phyloP scores from a whole-genome alignment of 805 yeast species.

The Lipomyces kockii region DNA sequence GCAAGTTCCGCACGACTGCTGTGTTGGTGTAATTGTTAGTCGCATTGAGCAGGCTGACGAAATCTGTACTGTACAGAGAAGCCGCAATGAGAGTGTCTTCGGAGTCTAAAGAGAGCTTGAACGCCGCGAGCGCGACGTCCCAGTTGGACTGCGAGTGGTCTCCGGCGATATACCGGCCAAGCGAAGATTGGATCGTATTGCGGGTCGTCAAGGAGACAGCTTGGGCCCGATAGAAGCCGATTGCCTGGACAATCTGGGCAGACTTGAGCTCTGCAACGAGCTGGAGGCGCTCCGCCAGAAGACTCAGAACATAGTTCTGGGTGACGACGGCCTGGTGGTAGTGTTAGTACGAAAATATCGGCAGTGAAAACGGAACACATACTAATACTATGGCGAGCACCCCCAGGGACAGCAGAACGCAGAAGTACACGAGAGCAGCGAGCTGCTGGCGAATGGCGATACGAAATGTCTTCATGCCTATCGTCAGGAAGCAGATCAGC shows the following conservation, averaged over 20 bases:
- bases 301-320: constrained; percentile 55
- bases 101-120: constrained; percentile 67
- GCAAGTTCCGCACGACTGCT: constrained; percentile 15
- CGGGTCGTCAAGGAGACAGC: constrained; percentile 65
- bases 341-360: constrained; percentile 43
- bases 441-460: constrained; percentile 75
- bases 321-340: constrained; percentile 58
- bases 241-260: constrained; percentile 72
- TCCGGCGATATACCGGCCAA: constrained; percentile 71
- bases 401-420: constrained; percentile 66
- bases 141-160: constrained; percentile 60
- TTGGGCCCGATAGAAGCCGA: constrained; percentile 69
- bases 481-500: too few species aligned
- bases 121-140: constrained; percentile 52
- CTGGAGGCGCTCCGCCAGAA: constrained; percentile 71
- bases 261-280: constrained; percentile 83
- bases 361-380: neutral
- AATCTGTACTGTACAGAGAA: constrained; percentile 65
- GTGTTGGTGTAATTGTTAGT: constrained; percentile 50
- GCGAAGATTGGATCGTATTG: constrained; percentile 62
- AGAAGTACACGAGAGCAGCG: constrained; percentile 64
- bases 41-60: constrained; percentile 53
- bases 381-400: constrained; percentile 72
- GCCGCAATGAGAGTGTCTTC: constrained; percentile 68
- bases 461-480: constrained; percentile 23